Base-by-base conservation (phyloP, 345 rosid genomes). In the Microcos paniculata region DNA sequence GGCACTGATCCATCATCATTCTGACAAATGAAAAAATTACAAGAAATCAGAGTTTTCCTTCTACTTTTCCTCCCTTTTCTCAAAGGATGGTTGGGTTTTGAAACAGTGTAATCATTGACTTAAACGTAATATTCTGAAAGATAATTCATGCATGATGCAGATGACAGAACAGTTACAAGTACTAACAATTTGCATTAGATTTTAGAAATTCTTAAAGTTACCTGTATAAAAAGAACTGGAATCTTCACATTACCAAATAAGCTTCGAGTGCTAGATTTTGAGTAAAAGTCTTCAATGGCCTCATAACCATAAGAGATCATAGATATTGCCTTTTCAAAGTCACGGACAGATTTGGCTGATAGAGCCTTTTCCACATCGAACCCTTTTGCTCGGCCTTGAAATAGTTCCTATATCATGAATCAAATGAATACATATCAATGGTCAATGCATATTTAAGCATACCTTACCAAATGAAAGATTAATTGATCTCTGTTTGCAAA, bases 191-290 rank as follows among this genome's bases (percentile, higher is more conserved):
- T 28, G 31, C 51, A 66, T 24, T 28, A 28, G 10, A 30, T 28
- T 18, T 28, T 56, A 67, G 56, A 67, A 49, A 35, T 49, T 58
- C 55, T 49, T 65, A 72, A 10, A 64, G 26, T 65, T 77, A 95
- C 99, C 98, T 95, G 98, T 76, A 95, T 90, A 79, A 87, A 95
- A 62, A 95, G 98, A 84, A 93, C 88, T 15, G 99, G 99, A 85
- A 95, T 81, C 90, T 93, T 93, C 74, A 95, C 85, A 77, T 90
- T 83, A 79, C 89, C 90, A 78, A 91, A 88, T 72, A 87, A 79
- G 77, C 74, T 80, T 57, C 88, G 84, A 15, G 98, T 91, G 79
- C 97, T 92, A 68, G 90, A 89, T 71, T 87, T 81, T 24, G 87
- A 86, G 83, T 95, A 95, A 85, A 91, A 93, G 57, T 93, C 93